A percentile compares a stretch with the other conserved stretches of the same genome.
Evolutionary conservation across 208 protist genomes (phyloP).

Genomic region (Naegleria gruberi): DNA sequence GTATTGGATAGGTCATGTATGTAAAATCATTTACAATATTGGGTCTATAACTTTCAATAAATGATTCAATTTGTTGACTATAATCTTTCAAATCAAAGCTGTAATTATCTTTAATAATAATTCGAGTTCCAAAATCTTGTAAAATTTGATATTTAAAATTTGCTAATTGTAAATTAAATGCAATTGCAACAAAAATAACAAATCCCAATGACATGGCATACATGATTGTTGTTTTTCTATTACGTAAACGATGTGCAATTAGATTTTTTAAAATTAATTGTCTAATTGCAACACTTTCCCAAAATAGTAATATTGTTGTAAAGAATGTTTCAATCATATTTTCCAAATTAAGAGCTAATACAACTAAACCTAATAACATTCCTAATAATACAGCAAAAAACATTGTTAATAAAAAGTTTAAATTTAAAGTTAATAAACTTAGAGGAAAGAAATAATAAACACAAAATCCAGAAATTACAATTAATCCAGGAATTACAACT

Average conservation of each 20-base stretch:
- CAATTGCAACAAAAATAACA: constrained; percentile 82
- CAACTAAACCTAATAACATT: constrained; percentile 70
- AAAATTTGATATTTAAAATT: constrained; percentile 11
- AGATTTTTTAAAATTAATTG: constrained; percentile 75
- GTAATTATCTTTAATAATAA: background rate
- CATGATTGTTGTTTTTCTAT: constrained; percentile 88
- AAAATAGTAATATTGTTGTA: constrained; percentile 67
- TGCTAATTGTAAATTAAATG: constrained; percentile 63
- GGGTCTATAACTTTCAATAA: background rate
- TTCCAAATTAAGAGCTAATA: constrained; percentile 80
- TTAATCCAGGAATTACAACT: background rate
- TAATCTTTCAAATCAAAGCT: background rate
- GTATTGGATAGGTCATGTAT: background rate
- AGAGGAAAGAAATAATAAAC: constrained; percentile 87
- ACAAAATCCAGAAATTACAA: constrained; percentile 54
- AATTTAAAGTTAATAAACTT: constrained; percentile 64
- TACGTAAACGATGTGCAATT: constrained; percentile 68
- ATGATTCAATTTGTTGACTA: background rate
- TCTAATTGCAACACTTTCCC: constrained; percentile 62
- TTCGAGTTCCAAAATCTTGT: background rate
- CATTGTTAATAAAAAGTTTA: constrained; percentile 76
- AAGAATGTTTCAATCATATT: constrained; percentile 50
- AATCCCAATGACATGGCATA: constrained; percentile 80
- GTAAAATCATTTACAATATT: background rate
- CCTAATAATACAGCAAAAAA: constrained; percentile 79